phyloP scores from a whole-genome alignment of 2,329 filamentous ascomycete species.

The Talaromyces verruculosus region DNA sequence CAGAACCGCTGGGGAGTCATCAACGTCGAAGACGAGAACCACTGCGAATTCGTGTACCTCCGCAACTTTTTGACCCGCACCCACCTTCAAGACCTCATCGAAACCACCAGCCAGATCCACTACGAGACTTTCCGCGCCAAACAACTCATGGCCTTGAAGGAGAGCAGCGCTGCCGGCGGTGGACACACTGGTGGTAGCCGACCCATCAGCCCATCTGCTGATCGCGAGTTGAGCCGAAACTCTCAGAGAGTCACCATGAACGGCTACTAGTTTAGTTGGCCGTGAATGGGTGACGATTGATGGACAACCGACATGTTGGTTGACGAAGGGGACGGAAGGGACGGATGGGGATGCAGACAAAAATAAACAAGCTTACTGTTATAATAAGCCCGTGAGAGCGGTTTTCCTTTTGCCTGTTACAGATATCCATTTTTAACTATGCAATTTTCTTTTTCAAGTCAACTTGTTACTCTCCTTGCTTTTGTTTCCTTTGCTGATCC shows the following conservation, averaged over 20 bases:
- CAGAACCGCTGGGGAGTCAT: slow-evolving; percentile 99
- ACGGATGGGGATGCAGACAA: slow-evolving; percentile 14
- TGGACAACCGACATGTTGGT: slow-evolving; percentile 9
- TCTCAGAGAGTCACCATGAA: slow-evolving; percentile 99
- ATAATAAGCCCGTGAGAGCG: slow-evolving; percentile 16
- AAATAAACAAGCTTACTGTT: slow-evolving; percentile 17
- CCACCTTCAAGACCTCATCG: slow-evolving; percentile 96
- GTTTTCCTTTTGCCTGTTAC: slow-evolving; percentile 21
- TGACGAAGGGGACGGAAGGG: slow-evolving; percentile 11
- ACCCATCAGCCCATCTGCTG: slow-evolving; percentile 92
- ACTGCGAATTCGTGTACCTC: slow-evolving; percentile 99
- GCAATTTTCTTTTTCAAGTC: slow-evolving; percentile 14
- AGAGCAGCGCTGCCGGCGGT: slow-evolving; percentile 82
- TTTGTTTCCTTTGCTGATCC: not conserved
- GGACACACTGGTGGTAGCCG: slow-evolving; percentile 66
- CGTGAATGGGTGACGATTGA: not conserved
- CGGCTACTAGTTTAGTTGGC: slow-evolving; percentile 68
- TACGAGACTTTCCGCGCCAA: slow-evolving; percentile 99
- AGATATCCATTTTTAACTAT: slow-evolving; percentile 24
- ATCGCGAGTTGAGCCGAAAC: slow-evolving; percentile 93
- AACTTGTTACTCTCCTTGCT: slow-evolving; percentile 6
- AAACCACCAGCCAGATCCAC: slow-evolving; percentile 99
- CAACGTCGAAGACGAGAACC: slow-evolving; percentile 98
- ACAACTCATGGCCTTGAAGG: slow-evolving; percentile 95
- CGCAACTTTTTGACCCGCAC: slow-evolving; percentile 98